A percentile compares a stretch with the other conserved stretches of the same genome.
phyloP scores from a whole-genome alignment of 148 eudicot species.

The Fagopyrum homotropicum region DNA sequence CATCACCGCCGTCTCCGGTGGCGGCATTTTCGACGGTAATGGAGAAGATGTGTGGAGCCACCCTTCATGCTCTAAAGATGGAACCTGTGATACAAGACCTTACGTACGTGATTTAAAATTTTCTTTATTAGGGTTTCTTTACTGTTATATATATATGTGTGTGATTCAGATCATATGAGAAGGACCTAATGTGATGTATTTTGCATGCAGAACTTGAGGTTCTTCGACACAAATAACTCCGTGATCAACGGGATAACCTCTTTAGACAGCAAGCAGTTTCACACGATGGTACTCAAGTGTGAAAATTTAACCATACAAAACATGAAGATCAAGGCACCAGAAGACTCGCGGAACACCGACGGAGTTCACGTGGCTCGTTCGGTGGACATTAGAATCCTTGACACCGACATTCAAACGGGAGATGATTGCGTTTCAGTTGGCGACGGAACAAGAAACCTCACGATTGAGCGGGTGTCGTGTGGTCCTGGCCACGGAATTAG shows the following conservation, averaged over 20 bases:
- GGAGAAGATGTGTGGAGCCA: conserved; percentile 11
- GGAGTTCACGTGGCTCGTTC: conserved; percentile 38
- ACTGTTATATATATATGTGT: too few species aligned
- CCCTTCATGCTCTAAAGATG: background rate
- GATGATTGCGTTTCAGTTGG: conserved; percentile 59
- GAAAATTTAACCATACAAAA: conserved; percentile 21
- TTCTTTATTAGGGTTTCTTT: background rate
- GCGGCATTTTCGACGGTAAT: conserved; percentile 5
- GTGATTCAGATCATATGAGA: too few species aligned
- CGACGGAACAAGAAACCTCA: conserved; percentile 27
- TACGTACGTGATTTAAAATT: background rate
- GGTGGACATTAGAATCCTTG: conserved; percentile 16
- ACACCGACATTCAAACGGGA: conserved; percentile 34
- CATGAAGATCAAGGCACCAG: conserved; percentile 35
- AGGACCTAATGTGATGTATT: too few species aligned
- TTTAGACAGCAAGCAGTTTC: conserved; percentile 54
- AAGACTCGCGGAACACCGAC: conserved; percentile 49
- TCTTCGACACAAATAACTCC: conserved; percentile 24
- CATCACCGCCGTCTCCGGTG: conserved; percentile 14
- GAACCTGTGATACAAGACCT: background rate
- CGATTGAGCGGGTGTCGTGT: conserved; percentile 32
- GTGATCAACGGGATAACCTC: conserved; percentile 30
- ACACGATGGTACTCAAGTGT: conserved; percentile 21
- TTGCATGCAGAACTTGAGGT: conserved; percentile 42
- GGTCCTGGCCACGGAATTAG: conserved; percentile 65